These are phyloP conservation scores for Dichotomocladium elegans DNA, from an alignment of 371 early-diverging fungal species.

Conservation along the genomic window DNA sequence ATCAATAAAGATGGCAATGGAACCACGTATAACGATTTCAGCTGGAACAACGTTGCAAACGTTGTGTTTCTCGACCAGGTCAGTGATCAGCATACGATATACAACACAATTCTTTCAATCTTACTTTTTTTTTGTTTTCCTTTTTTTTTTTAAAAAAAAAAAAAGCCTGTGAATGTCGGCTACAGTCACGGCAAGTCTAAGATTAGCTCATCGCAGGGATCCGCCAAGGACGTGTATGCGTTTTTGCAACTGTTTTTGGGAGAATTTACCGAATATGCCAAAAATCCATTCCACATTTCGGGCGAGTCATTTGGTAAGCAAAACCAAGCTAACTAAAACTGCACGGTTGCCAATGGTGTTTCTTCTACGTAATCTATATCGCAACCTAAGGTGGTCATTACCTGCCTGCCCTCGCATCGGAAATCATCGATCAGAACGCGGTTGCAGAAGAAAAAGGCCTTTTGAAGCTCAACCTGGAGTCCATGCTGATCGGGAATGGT, in stretches of 20 bases:
- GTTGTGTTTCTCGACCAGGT: conserved; percentile 79
- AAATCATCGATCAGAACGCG: conserved; percentile 60
- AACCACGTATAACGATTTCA: conserved; percentile 54
- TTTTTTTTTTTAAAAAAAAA: not conserved
- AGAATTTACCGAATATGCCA: conserved; percentile 49
- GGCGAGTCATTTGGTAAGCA: conserved; percentile 58
- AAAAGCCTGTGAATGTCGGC: conserved; percentile 71
- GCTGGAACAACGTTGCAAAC: conserved; percentile 81
- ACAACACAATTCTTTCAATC: not conserved
- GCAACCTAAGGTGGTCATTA: conserved; percentile 67
- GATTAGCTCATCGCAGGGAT: conserved; percentile 41
- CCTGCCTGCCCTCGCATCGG: conserved; percentile 67
- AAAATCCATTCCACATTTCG: conserved; percentile 44
- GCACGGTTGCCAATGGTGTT: not conserved
- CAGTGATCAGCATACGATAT: not conserved
- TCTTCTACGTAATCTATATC: conserved; percentile 10
- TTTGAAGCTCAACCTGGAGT: conserved; percentile 29
- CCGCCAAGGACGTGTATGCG: conserved; percentile 54
- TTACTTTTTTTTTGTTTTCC: not conserved
- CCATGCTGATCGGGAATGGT: conserved; percentile 86
- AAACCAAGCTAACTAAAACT: not conserved
- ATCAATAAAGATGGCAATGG: conserved; percentile 53
- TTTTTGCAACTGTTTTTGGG: conserved; percentile 70
- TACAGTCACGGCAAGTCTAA: conserved; percentile 66
- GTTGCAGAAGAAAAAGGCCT: conserved; percentile 34